phyloP scores from a whole-genome alignment of 2,329 filamentous ascomycete genomes.

The Arthroderma uncinatum region DNA sequence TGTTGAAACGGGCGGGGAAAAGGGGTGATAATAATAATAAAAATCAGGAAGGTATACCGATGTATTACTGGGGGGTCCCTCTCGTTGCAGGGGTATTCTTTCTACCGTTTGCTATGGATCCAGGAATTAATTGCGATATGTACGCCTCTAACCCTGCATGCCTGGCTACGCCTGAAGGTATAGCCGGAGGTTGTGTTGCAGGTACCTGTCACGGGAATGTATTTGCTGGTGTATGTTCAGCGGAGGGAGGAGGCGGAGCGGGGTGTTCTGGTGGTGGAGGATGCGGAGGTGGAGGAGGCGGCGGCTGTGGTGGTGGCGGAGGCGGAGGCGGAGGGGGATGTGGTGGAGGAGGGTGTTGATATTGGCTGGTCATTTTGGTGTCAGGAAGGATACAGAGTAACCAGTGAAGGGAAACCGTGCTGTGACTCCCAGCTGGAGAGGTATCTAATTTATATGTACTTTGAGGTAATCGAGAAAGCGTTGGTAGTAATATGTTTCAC shows the following conservation, averaged over 20 bases:
- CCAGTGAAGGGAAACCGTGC: too few species aligned
- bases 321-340: slow-evolving; percentile 33
- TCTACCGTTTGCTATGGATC: slow-evolving; percentile 38
- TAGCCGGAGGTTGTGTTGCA: slow-evolving; percentile 36
- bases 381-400: too few species aligned
- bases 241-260: slow-evolving; percentile 18
- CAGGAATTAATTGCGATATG: slow-evolving; percentile 30
- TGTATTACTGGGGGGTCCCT: slow-evolving; percentile 36
- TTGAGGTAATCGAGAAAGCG: too few species aligned
- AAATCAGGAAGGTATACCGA: neutral
- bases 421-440: too few species aligned
- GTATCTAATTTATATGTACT: too few species aligned
- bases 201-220: slow-evolving; percentile 30
- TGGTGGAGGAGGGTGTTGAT: slow-evolving; percentile 32
- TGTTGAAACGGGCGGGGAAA: neutral
- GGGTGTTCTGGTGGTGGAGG: slow-evolving; percentile 28
- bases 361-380: neutral
- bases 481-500: neutral
- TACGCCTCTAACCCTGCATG: slow-evolving; percentile 39
- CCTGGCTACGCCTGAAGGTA: slow-evolving; percentile 26
- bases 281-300: slow-evolving; percentile 19
- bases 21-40: neutral
- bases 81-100: slow-evolving; percentile 35
- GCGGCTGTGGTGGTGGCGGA: slow-evolving; percentile 30
- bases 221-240: slow-evolving; percentile 34